These are phyloP conservation scores for Aspergillus affinis DNA, from an alignment of 495 filamentous ascomycete species.

Conservation along the genomic window DNA sequence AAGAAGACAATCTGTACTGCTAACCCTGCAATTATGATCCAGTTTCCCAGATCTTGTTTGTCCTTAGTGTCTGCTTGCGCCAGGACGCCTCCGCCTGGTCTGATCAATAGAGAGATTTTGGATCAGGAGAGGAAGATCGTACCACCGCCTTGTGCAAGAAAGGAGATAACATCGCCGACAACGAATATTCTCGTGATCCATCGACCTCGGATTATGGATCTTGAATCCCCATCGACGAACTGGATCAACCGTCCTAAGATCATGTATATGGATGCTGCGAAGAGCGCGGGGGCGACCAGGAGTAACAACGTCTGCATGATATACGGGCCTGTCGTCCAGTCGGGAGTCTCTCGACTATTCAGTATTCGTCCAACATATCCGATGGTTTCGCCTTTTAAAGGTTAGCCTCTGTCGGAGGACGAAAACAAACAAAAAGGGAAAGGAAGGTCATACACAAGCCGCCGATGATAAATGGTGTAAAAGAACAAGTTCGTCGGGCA, in stretches of 20 bases:
- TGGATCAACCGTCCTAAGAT: constrained; percentile 48
- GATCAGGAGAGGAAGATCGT: not conserved
- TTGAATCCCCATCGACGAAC: constrained; percentile 36
- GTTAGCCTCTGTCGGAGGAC: too few species aligned
- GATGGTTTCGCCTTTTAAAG: not conserved
- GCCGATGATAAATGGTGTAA: too few species aligned
- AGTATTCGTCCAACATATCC: not conserved
- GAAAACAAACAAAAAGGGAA: too few species aligned
- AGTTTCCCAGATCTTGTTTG: constrained; percentile 26
- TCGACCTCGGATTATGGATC: constrained; percentile 16
- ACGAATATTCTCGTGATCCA: constrained; percentile 32
- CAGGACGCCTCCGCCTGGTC: not conserved
- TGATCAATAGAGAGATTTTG: not conserved
- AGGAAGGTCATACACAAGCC: too few species aligned
- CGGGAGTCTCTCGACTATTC: not conserved
- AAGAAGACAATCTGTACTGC: constrained; percentile 48
- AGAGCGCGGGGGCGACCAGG: constrained; percentile 46
- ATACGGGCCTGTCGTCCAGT: constrained; percentile 1
- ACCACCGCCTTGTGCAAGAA: constrained; percentile 26
- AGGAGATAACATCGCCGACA: constrained; percentile 27
- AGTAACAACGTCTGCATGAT: constrained; percentile 39
- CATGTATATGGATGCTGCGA: constrained; percentile 57
- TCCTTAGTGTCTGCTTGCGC: constrained; percentile 1
- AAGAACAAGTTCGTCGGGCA: too few species aligned
- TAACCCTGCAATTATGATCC: constrained; percentile 40